Percentiles rank a stretch among this genome's conserved stretches.
phyloP scores from a whole-genome alignment of 768 basidiomycete genomes.

The Cyclocybe aegerita region DNA sequence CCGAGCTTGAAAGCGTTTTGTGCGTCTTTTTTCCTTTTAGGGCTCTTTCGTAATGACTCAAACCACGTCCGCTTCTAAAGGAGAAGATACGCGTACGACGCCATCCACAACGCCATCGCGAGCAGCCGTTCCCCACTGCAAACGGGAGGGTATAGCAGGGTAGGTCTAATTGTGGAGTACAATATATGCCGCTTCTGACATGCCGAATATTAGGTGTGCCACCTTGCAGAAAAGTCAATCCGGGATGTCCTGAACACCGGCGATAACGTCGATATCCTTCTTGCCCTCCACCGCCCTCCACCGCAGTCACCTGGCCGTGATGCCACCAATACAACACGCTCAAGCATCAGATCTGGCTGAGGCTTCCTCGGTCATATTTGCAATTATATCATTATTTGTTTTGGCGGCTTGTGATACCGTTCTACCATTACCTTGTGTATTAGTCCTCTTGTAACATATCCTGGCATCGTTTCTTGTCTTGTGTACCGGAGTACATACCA shows the following conservation, averaged over 20 bases:
- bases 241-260: constrained; percentile 64
- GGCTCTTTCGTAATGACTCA: constrained; percentile 6
- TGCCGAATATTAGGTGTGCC: constrained; percentile 50
- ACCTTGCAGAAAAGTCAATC: constrained; percentile 71
- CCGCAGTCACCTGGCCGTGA: constrained; percentile 29
- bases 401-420: constrained; percentile 13
- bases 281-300: constrained; percentile 55
- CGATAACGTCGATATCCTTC: constrained; percentile 65
- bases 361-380: constrained; percentile 7
- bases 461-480: constrained; percentile 3
- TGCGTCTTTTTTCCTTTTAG: constrained; percentile 32
- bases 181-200: constrained; percentile 2
- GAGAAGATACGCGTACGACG: constrained; percentile 73
- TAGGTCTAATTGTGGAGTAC: constrained; percentile 22
- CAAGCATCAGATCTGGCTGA: constrained; percentile 43
- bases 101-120: constrained; percentile 79
- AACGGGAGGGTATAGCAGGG: constrained; percentile 50
- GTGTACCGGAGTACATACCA: no score
- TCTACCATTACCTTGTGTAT: constrained; percentile 15
- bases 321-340: constrained; percentile 24
- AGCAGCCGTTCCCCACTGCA: constrained; percentile 63
- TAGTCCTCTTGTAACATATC: background rate
- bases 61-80: constrained; percentile 32
- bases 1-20: constrained; percentile 73
- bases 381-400: background rate